Conservation (phyloP, 768 basidiomycete genomes). For the Goffeauzyma gilvescens region DNA sequence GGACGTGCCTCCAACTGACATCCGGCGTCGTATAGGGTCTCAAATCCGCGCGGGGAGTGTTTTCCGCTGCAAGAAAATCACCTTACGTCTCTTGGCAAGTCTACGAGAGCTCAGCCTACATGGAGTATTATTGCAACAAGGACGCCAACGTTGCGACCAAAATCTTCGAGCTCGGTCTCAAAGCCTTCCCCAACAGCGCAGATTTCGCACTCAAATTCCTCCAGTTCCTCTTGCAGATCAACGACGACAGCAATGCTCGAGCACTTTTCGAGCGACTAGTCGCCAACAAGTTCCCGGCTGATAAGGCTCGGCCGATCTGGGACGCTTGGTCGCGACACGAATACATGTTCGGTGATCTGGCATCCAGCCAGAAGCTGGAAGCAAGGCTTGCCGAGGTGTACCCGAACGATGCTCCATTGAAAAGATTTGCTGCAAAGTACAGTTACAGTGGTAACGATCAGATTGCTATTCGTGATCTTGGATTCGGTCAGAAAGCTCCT, state of each 20-base stretch:
- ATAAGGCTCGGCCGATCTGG: conserved; percentile 71
- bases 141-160: conserved; percentile 60
- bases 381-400: conserved; percentile 73
- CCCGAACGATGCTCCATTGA: conserved; percentile 68
- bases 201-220: conserved; percentile 78
- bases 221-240: conserved; percentile 78
- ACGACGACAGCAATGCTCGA: conserved; percentile 87
- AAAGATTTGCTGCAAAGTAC: conserved; percentile 65
- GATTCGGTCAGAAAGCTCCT: conserved; percentile 39
- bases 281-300: conserved; percentile 51
- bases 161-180: conserved; percentile 85
- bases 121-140: conserved; percentile 82
- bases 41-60: conserved; percentile 55
- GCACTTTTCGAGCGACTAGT: conserved; percentile 86
- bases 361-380: conserved; percentile 72
- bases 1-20: no score
- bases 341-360: conserved; percentile 83
- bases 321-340: conserved; percentile 91
- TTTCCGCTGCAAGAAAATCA: conserved; percentile 57
- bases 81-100: conserved; percentile 57
- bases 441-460: conserved; percentile 67
- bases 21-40: conserved; percentile 41
- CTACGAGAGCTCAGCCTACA: conserved; percentile 66
- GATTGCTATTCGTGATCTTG: conserved; percentile 73
- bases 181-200: conserved; percentile 58